Evolutionary conservation across 306 rosid genomes (phyloP).

Genomic region (Oxytropis ochrocephala): DNA sequence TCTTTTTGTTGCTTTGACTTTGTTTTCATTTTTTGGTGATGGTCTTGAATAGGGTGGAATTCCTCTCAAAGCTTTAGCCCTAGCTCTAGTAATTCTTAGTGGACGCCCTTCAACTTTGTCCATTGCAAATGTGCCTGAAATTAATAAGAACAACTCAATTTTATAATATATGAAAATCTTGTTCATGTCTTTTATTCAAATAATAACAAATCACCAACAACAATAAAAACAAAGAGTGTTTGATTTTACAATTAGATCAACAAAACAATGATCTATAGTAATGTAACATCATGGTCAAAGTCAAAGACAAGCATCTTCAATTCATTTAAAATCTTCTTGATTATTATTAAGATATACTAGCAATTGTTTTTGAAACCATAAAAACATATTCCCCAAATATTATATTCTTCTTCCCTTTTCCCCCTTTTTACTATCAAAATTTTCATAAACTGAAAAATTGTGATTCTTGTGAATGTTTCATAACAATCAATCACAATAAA

Average conservation of each 20-base stretch:
- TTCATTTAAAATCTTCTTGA: neutral
- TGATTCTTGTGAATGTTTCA: neutral
- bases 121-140: slow-evolving; percentile 50
- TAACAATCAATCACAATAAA: neutral
- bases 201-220: slow-evolving; percentile 5
- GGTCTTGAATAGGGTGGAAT: slow-evolving; percentile 33
- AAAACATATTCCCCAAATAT: neutral
- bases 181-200: slow-evolving; percentile 44
- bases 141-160: slow-evolving; percentile 32
- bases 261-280: neutral
- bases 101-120: slow-evolving; percentile 44
- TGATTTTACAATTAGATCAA: neutral
- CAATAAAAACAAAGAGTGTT: neutral
- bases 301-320: neutral
- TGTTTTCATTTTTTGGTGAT: slow-evolving; percentile 38
- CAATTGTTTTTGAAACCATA: neutral
- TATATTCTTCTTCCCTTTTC: neutral
- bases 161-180: slow-evolving; percentile 17
- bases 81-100: slow-evolving; percentile 70
- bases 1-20: slow-evolving; percentile 39
- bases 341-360: neutral
- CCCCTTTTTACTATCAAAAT: neutral
- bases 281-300: neutral
- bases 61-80: slow-evolving; percentile 58
- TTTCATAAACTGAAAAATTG: neutral